Evolutionary conservation across 352 stramenopile species (phyloP), one percentile per base, ranked within the genome.

Genomic region (Phytophthora megakarya): DNA sequence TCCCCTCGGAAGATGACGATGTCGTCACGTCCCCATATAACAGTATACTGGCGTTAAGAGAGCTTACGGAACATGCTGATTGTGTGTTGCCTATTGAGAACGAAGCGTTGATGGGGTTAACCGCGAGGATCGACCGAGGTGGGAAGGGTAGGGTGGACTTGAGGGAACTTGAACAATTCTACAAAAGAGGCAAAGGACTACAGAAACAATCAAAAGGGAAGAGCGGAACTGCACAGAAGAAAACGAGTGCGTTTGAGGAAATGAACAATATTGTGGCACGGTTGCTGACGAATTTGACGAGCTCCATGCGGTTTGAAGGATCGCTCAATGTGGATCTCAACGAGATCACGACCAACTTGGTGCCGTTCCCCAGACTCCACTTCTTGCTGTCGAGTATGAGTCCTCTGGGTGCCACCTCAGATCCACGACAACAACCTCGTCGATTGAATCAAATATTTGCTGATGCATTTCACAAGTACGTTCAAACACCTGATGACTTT

Each of bases 311-410:
- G 63, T 99, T 99, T 75, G 93, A 99, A 76, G 97, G 97, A 47
- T 95, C 94, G 25, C 75, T 99, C 44, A 99, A 99, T 75, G 96
- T 99, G 44, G 97, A 99, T 87, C 81, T 99, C 53, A 99, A 97
- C 61, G 97, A 99, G 81, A 99, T 99, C 85, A 97, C 98, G 73
- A 99, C 97, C 62, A 99, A 99, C 81, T 86, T 99, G 73, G 97
- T 99, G 37, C 97, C 97, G 30, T 99, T 98, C 73, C 97, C 97
- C 21, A 97, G 97, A 61, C 97, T 99, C 51, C 96, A 99, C 72
- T 99, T 99, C 76, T 90, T 99, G 71, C 82, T 99, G 35, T 86
- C 84, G 11, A 93, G 84, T 43, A 86, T 92, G 67, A 88, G 77
- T 19, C 82, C 84, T 11, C 68, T 89, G 56, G 81, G 85, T 18